A percentile compares a stretch with the other conserved stretches of the same genome.
Conservation (phyloP, 2,329 filamentous ascomycete species). For the Curvularia spicifera region DNA sequence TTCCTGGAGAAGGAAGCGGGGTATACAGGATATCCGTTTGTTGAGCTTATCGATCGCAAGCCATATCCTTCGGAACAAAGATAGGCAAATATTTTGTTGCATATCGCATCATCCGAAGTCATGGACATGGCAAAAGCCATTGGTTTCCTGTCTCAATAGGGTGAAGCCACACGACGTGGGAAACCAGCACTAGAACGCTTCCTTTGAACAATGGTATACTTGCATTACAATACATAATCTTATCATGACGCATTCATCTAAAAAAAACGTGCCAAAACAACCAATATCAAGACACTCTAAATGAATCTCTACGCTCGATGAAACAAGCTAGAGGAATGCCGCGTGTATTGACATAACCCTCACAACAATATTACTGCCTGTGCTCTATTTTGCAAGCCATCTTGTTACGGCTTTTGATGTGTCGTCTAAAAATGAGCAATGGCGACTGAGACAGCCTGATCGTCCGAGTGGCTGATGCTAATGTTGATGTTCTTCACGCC, state of each 20-base stretch:
- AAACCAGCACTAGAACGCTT: not conserved
- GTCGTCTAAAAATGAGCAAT: conserved; percentile 73
- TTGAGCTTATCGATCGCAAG: conserved; percentile 9
- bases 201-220: conserved; percentile 7
- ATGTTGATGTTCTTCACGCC: conserved; percentile 89
- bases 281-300: conserved; percentile 1
- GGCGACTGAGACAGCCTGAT: conserved; percentile 92
- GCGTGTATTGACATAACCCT: not conserved
- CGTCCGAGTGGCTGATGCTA: conserved; percentile 95
- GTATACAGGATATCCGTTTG: not conserved
- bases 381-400: conserved; percentile 4
- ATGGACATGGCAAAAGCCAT: not conserved
- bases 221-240: conserved; percentile 17
- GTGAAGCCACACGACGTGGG: not conserved
- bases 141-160: not conserved
- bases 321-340: conserved; percentile 7
- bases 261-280: not conserved
- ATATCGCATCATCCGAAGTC: not conserved
- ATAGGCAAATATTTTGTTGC: not conserved
- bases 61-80: not conserved
- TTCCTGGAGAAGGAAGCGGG: conserved; percentile 1
- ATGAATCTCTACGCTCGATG: not conserved
- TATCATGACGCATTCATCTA: conserved; percentile 9
- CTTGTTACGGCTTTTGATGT: not conserved
- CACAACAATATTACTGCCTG: conserved; percentile 5